phyloP scores from a whole-genome alignment of 805 yeast genomes.

The Cyberlindnera maritima region DNA sequence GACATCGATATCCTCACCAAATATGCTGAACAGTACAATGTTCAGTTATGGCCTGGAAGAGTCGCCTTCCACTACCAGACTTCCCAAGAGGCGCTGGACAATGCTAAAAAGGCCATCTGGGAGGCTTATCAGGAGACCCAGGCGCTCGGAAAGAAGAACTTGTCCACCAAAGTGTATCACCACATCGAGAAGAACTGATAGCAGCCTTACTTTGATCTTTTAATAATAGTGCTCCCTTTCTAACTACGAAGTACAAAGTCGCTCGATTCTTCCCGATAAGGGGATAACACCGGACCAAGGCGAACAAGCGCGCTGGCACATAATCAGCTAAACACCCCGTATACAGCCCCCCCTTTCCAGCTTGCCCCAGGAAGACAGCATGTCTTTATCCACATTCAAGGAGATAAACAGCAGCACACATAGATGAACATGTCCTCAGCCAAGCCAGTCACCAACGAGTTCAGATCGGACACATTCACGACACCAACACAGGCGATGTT shows the following conservation, averaged over 20 bases:
- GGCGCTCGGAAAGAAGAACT: constrained; percentile 1
- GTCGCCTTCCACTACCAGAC: constrained; percentile 53
- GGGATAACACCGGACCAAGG: too few relatives aligned
- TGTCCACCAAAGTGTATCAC: constrained; percentile 10
- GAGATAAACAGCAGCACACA: too few relatives aligned
- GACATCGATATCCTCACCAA: constrained; percentile 53
- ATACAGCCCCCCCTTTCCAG: too few relatives aligned
- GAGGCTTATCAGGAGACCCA: constrained; percentile 36
- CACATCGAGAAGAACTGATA: neutral
- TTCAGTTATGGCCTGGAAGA: constrained; percentile 62
- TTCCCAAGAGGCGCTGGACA: constrained; percentile 20
- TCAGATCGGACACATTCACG: constrained; percentile 85
- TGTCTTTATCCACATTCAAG: too few relatives aligned
- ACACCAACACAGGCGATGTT: constrained; percentile 80
- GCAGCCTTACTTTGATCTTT: too few relatives aligned
- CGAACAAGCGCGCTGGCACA: too few relatives aligned
- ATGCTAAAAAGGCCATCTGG: constrained; percentile 31
- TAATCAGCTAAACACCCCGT: too few relatives aligned
- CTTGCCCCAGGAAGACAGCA: too few relatives aligned
- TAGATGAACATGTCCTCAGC: neutral
- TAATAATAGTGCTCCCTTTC: too few relatives aligned
- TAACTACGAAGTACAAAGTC: too few relatives aligned
- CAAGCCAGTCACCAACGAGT: constrained; percentile 37
- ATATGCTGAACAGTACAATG: constrained; percentile 52
- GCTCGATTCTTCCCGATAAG: too few relatives aligned